Evolutionary conservation across 495 filamentous ascomycete species (phyloP).

Genomic region (Xylaria intraflava): DNA sequence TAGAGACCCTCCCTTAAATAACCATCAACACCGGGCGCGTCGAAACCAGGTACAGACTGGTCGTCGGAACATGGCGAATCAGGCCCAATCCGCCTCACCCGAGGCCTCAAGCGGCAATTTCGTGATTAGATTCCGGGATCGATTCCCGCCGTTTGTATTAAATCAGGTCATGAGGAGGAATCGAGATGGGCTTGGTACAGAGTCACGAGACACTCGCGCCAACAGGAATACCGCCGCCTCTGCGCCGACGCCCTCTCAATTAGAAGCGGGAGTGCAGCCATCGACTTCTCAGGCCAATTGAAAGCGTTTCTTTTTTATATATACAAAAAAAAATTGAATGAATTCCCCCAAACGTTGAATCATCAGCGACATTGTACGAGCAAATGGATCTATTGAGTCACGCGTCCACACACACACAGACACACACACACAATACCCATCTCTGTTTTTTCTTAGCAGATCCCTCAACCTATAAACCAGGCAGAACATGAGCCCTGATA

Average conservation of each 20-base stretch:
- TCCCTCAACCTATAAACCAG: too few species aligned
- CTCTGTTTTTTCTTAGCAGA: background rate
- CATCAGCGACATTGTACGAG: constrained; percentile 11
- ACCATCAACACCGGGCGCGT: constrained; percentile 15
- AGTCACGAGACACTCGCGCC: constrained; percentile 9
- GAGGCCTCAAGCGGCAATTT: constrained; percentile 12
- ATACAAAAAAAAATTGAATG: constrained; percentile 16
- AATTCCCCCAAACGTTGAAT: constrained; percentile 2
- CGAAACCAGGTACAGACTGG: constrained; percentile 10
- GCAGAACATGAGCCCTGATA: background rate
- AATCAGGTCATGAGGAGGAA: constrained; percentile 21
- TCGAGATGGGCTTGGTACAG: constrained; percentile 15
- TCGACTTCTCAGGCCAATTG: constrained; percentile 21
- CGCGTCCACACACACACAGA: background rate
- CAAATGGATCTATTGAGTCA: constrained; percentile 8
- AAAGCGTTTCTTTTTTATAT: constrained; percentile 16
- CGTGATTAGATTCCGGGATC: constrained; percentile 21
- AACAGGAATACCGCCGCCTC: constrained; percentile 13
- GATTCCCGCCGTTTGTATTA: constrained; percentile 21
- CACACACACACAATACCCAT: too few species aligned
- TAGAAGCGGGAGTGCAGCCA: constrained; percentile 32
- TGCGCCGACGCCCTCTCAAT: constrained; percentile 31
- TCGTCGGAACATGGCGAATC: constrained; percentile 7
- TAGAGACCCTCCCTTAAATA: constrained; percentile 11
- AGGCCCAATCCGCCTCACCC: background rate